Percentiles rank a stretch among this genome's conserved stretches.
Evolutionary conservation across 208 protist genomes (phyloP).

Genomic region (Trypanosoma lewisi): DNA sequence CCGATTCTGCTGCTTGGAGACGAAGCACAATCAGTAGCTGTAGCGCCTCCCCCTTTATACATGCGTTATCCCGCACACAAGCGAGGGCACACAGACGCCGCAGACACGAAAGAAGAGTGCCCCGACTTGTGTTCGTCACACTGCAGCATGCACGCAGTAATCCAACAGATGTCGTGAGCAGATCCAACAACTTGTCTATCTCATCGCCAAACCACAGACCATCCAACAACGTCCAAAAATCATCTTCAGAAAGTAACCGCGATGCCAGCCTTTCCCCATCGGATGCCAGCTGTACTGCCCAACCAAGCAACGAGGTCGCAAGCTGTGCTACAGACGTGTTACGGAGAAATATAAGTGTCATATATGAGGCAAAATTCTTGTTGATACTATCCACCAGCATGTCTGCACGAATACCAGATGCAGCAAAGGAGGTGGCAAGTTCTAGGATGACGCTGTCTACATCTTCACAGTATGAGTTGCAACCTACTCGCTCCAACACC

Average conservation of each 20-base stretch:
- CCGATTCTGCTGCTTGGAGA: not conserved
- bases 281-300: constrained; percentile 4
- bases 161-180: constrained; percentile 6
- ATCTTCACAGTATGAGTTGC: not conserved
- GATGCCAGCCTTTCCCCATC: constrained; percentile 16
- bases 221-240: constrained; percentile 14
- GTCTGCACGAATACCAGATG: constrained; percentile 9
- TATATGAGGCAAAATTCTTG: constrained; percentile 4
- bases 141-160: constrained; percentile 14
- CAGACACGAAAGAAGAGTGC: constrained; percentile 8
- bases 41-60: constrained; percentile 2
- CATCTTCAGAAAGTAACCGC: constrained; percentile 7
- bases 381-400: constrained; percentile 10
- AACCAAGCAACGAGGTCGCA: not conserved
- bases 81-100: not conserved
- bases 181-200: not conserved
- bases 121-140: not conserved
- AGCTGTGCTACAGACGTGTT: not conserved
- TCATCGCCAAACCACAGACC: constrained; percentile 5
- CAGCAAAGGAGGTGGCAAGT: not conserved
- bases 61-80: not conserved
- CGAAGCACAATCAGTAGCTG: constrained; percentile 16
- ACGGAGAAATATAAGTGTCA: constrained; percentile 6
- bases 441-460: not conserved
- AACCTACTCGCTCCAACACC: constrained; percentile 1